Conservation (phyloP, 495 filamentous ascomycete species). For the Xylaria flabelliformis region DNA sequence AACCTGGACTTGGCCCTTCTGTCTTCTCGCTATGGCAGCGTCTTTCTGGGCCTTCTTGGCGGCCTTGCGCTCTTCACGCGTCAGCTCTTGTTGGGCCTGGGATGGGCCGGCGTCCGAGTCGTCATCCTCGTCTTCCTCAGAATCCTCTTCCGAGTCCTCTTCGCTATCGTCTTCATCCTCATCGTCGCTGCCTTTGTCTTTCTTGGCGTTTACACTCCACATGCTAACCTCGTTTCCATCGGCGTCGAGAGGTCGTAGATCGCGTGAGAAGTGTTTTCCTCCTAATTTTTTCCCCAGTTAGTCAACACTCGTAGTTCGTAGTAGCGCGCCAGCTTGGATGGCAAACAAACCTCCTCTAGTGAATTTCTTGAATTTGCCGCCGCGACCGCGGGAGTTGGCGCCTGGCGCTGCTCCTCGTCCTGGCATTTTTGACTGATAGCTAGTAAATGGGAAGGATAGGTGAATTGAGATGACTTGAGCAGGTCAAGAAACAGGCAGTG, state of each 20-base stretch:
- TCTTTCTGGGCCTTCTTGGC: constrained; percentile 92
- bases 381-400: constrained; percentile 69
- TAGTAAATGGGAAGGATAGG: background rate
- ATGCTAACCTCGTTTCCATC: constrained; percentile 80
- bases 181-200: constrained; percentile 51
- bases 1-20: constrained; percentile 67
- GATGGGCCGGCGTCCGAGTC: constrained; percentile 42
- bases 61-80: constrained; percentile 85
- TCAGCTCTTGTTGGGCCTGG: constrained; percentile 57
- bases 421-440: constrained; percentile 60
- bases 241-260: constrained; percentile 83
- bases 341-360: constrained; percentile 78
- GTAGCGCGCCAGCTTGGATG: background rate
- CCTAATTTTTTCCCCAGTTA: constrained; percentile 57
- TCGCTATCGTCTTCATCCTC: constrained; percentile 59
- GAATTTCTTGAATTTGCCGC: constrained; percentile 93
- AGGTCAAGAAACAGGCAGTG: constrained; percentile 15
- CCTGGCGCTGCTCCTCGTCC: constrained; percentile 58
- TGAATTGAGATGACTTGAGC: constrained; percentile 22
- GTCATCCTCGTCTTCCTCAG: constrained; percentile 55
- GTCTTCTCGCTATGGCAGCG: constrained; percentile 78
- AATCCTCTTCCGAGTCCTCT: constrained; percentile 40
- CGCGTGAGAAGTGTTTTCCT: constrained; percentile 91
- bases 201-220: constrained; percentile 63
- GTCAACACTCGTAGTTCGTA: background rate